These are phyloP conservation scores for Aureobasidium vineae DNA, from an alignment of 2,329 filamentous ascomycete species.

Conservation along the genomic window DNA sequence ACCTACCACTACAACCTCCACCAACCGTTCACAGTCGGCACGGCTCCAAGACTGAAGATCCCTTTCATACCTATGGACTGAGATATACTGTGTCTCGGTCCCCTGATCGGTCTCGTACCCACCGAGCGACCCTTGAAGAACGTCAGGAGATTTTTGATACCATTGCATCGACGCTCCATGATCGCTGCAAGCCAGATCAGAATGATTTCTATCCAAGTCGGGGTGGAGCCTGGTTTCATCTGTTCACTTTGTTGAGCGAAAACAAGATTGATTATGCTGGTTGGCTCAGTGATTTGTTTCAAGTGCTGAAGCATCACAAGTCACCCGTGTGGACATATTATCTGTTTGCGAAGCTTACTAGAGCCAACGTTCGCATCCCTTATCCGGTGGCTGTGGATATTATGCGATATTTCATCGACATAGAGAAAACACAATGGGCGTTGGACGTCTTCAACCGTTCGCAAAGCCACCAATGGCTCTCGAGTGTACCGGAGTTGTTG, in stretches of 20 bases:
- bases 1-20: background rate
- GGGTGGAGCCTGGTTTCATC: slow-evolving; percentile 18
- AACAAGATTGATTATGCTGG: slow-evolving; percentile 6
- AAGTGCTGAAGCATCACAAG: slow-evolving; percentile 20
- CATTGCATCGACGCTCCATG: background rate
- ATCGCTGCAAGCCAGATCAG: background rate
- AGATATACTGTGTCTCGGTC: slow-evolving; percentile 3
- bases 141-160: background rate
- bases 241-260: slow-evolving; percentile 7
- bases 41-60: background rate
- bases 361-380: background rate
- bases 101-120: background rate
- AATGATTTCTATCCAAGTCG: background rate
- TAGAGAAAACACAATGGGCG: slow-evolving; percentile 26
- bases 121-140: background rate
- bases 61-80: background rate
- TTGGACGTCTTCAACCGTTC: slow-evolving; percentile 29
- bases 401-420: slow-evolving; percentile 30
- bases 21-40: background rate
- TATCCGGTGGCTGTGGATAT: slow-evolving; percentile 25
- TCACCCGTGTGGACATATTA: slow-evolving; percentile 11
- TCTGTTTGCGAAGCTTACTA: background rate
- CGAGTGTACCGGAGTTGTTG: slow-evolving; percentile 30
- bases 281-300: slow-evolving; percentile 24
- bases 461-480: slow-evolving; percentile 29